Base-by-base conservation (phyloP, 164 flowering plant species). In the Buxus sempervirens region DNA sequence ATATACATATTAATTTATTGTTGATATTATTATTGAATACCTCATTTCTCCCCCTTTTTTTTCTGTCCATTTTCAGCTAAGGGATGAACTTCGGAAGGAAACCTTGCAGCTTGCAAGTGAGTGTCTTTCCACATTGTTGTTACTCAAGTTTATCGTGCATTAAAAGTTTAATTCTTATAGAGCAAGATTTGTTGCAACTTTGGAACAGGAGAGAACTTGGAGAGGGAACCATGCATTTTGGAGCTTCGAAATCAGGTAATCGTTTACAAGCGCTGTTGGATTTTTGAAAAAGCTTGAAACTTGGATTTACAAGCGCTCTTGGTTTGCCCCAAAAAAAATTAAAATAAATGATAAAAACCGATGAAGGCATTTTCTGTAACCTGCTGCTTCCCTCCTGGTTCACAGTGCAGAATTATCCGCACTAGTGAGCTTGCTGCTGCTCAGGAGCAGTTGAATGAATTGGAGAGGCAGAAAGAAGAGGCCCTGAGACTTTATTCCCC, bases 351-450 rank as follows among this genome's bases (percentile, higher is more conserved):
- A n/a, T n/a, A n/a, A n/a, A n/a, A n/a, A n/a, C n/a, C n/a, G n/a
- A n/a, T n/a, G n/a, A n/a, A n/a, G n/a, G n/a, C n/a, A n/a, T n/a
- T n/a, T 22, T 22, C 49, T 25, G 49, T 7, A 36, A 51, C 15
- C 53, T 21, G 41, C 23, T 42, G 23, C 28, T 42, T 48, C 36
- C 10, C 32, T 21, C 58, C 32, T 65, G 45, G n/a, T 9, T 54
- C 55, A 63, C 91, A 95, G 98, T 89, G 97, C 77, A 83, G 88
- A 77, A 89, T 95, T 12, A 95, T 95, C 49, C 82, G 99, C 54
- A 92, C 97, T 64, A 86, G 93, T 20, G 99, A 95, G 73, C 73
- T 95, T 26, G 99, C 99, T 76, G 79, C 97, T 62, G 95, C 99
- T 55, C 86, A 84, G 81, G 97, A 95, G 80, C 88, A 81, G 73